These are phyloP conservation scores for Saccharomycopsis hybrid DNA, from an alignment of 1,139 yeast species.

Conservation along the genomic window DNA sequence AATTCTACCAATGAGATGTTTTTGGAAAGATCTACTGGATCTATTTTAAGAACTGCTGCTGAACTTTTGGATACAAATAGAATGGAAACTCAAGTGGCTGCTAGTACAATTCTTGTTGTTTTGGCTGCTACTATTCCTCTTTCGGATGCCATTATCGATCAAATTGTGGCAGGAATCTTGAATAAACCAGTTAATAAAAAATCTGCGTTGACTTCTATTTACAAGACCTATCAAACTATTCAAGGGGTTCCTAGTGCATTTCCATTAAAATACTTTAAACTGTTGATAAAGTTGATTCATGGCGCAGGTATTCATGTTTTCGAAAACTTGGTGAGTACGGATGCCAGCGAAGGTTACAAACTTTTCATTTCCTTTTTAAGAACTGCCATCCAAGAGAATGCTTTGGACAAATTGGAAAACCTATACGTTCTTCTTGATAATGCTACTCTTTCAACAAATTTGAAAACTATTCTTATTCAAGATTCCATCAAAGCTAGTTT, in stretches of 20 bases:
- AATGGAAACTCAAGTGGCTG: constrained; percentile 71
- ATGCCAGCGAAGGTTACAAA: constrained; percentile 1
- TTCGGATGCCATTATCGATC: constrained; percentile 52
- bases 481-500: constrained; percentile 6
- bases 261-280: constrained; percentile 21
- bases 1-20: constrained; percentile 37
- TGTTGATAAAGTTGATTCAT: neutral
- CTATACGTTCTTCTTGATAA: constrained; percentile 26
- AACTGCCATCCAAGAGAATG: constrained; percentile 3
- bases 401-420: constrained; percentile 17
- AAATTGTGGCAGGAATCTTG: constrained; percentile 66
- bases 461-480: constrained; percentile 30
- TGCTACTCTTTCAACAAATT: constrained; percentile 25
- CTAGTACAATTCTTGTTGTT: constrained; percentile 76
- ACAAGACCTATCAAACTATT: constrained; percentile 33
- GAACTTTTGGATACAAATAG: constrained; percentile 42
- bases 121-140: constrained; percentile 68
- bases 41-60: constrained; percentile 53
- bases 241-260: constrained; percentile 27
- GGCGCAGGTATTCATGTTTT: neutral
- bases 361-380: constrained; percentile 13
- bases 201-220: constrained; percentile 34
- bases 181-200: constrained; percentile 36
- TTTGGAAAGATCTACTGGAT: constrained; percentile 40
- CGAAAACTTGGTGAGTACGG: neutral